These are phyloP conservation scores for Cryptosporidium ubiquitum DNA, from an alignment of 169 alveolate species.

Conservation along the genomic window DNA sequence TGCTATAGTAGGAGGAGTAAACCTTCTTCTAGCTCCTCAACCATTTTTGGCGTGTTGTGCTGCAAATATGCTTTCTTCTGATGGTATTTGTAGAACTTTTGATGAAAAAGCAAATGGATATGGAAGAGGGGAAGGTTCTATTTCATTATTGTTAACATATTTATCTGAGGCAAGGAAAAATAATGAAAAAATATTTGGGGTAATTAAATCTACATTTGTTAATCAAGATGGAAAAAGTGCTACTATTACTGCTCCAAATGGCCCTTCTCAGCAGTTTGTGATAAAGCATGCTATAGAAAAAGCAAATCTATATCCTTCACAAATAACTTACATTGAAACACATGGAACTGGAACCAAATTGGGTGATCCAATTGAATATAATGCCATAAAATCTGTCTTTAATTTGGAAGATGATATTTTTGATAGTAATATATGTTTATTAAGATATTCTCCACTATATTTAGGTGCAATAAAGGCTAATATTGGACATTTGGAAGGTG, in stretches of 20 bases:
- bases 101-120: conserved; percentile 82
- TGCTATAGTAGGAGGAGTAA: conserved; percentile 73
- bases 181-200: conserved; percentile 32
- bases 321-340: conserved; percentile 34
- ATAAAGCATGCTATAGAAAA: conserved; percentile 37
- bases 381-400: conserved; percentile 66
- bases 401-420: not conserved
- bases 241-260: conserved; percentile 70
- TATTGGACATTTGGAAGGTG: conserved; percentile 76
- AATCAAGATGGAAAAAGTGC: conserved; percentile 75
- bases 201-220: conserved; percentile 48
- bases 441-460: conserved; percentile 36
- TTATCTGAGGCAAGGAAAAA: conserved; percentile 36
- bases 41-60: conserved; percentile 74
- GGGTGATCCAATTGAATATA: conserved; percentile 69
- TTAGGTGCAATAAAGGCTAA: conserved; percentile 75
- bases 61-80: conserved; percentile 80
- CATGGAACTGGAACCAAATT: conserved; percentile 71
- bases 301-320: conserved; percentile 35
- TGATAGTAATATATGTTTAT: not conserved
- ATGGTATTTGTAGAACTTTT: conserved; percentile 82
- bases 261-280: conserved; percentile 51
- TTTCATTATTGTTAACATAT: conserved; percentile 69
- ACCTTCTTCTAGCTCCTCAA: conserved; percentile 63
- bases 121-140: conserved; percentile 83